phyloP scores from a whole-genome alignment of 2,329 filamentous ascomycete species.

The Leptosphaerulina australis region DNA sequence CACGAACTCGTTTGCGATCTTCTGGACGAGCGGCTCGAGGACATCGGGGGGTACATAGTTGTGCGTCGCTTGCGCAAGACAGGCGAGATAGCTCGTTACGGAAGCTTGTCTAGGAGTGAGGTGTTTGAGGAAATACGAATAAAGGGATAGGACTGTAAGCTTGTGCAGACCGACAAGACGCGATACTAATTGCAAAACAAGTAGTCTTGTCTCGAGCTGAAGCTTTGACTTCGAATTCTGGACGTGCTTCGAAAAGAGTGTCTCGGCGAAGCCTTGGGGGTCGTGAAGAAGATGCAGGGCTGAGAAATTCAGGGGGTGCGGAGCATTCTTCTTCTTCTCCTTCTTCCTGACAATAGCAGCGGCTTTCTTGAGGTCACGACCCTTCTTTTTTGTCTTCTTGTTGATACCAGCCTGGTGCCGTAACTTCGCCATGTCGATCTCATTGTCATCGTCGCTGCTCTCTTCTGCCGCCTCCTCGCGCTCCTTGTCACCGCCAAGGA shows the following conservation, averaged over 20 bases:
- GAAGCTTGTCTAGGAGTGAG: conserved; percentile 86
- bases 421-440: conserved; percentile 77
- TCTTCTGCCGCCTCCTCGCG: conserved; percentile 86
- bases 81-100: conserved; percentile 92
- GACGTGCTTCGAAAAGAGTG: conserved; percentile 87
- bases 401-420: conserved; percentile 89
- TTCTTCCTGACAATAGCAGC: conserved; percentile 77
- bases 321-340: conserved; percentile 85
- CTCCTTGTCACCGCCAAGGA: conserved; percentile 94
- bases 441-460: conserved; percentile 76
- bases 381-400: conserved; percentile 93
- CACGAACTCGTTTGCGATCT: conserved; percentile 98
- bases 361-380: conserved; percentile 78
- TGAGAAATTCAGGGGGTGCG: conserved; percentile 92
- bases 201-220: conserved; percentile 83
- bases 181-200: conserved; percentile 90
- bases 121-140: conserved; percentile 93
- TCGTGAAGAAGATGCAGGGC: conserved; percentile 93
- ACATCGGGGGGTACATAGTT: conserved; percentile 90
- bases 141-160: conserved; percentile 85
- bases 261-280: conserved; percentile 90
- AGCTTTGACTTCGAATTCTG: conserved; percentile 85
- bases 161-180: conserved; percentile 91
- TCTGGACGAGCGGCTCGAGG: conserved; percentile 86
- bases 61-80: conserved; percentile 88